phyloP scores from a whole-genome alignment of 768 basidiomycete species.

The Panaeolus papilionaceus region DNA sequence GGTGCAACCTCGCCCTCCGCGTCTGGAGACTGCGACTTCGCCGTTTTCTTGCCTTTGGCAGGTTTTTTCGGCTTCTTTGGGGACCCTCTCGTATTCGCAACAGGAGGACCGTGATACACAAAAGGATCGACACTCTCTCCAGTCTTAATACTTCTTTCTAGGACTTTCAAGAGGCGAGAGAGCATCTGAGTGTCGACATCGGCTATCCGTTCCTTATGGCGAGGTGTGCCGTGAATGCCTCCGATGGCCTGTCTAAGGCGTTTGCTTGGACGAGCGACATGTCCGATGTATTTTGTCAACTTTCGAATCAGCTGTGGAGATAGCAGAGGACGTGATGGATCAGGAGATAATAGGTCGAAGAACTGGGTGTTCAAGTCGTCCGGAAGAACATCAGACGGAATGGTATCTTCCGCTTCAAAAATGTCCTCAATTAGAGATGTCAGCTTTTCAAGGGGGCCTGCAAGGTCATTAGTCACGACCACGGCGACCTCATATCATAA shows the following conservation, averaged over 20 bases:
- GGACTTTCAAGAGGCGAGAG: conserved; percentile 71
- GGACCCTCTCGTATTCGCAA: conserved; percentile 39
- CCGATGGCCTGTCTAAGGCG: conserved; percentile 58
- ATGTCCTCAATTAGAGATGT: conserved; percentile 81
- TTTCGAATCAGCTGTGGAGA: conserved; percentile 66
- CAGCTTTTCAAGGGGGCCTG: conserved; percentile 77
- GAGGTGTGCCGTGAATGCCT: conserved; percentile 50
- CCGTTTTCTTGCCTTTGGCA: conserved; percentile 43
- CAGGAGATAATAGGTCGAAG: conserved; percentile 67
- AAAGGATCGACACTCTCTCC: conserved; percentile 84
- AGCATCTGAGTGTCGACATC: conserved; percentile 71
- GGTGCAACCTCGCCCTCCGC: conserved; percentile 17
- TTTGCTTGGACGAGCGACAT: conserved; percentile 72
- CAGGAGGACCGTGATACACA: conserved; percentile 34
- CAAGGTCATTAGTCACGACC: conserved; percentile 8
- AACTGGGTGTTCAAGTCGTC: conserved; percentile 70
- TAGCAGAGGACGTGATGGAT: conserved; percentile 66
- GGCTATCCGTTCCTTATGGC: conserved; percentile 61
- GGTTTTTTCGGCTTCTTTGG: conserved; percentile 60
- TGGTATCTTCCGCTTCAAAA: conserved; percentile 81
- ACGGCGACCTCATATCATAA: background rate
- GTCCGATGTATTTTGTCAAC: conserved; percentile 69
- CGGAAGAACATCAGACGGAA: conserved; percentile 54
- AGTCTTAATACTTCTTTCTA: conserved; percentile 80
- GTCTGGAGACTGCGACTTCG: conserved; percentile 29